A percentile compares a stretch with the other conserved stretches of the same genome.
These are phyloP conservation scores for Plasmodium knowlesi DNA, from an alignment of 169 alveolate genomes.

Conservation along the genomic window DNA sequence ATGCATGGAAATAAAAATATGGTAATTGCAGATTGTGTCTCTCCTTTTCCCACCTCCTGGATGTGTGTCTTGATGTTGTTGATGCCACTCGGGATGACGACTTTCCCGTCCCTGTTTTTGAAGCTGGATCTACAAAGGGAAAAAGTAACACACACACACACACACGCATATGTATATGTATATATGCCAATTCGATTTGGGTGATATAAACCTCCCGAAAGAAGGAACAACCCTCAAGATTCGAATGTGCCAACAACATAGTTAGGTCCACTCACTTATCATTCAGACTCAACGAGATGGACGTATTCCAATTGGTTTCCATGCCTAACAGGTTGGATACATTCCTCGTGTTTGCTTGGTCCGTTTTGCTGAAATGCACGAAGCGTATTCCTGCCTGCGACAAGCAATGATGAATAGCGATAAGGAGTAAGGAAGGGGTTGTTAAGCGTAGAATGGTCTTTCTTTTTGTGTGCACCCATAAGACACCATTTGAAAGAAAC, in stretches of 20 bases:
- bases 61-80: conserved; percentile 75
- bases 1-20: background rate
- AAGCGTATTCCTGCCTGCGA: conserved; percentile 83
- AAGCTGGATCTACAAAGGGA: conserved; percentile 7
- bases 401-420: background rate
- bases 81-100: conserved; percentile 80
- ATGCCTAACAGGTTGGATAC: conserved; percentile 83
- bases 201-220: background rate
- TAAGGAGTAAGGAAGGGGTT: background rate
- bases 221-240: background rate
- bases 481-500: background rate
- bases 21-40: background rate
- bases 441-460: background rate
- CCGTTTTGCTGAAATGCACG: conserved; percentile 83
- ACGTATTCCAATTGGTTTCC: conserved; percentile 88
- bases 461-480: background rate
- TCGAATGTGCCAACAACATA: background rate
- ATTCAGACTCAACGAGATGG: conserved; percentile 79
- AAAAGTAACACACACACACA: background rate
- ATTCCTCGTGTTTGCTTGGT: conserved; percentile 80
- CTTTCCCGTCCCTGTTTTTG: conserved; percentile 74
- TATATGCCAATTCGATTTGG: background rate
- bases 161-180: no score
- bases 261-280: conserved; percentile 13
- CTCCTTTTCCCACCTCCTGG: conserved; percentile 27